These are phyloP conservation scores for Mycena latifolia DNA, from an alignment of 768 basidiomycete genomes.

Conservation along the genomic window DNA sequence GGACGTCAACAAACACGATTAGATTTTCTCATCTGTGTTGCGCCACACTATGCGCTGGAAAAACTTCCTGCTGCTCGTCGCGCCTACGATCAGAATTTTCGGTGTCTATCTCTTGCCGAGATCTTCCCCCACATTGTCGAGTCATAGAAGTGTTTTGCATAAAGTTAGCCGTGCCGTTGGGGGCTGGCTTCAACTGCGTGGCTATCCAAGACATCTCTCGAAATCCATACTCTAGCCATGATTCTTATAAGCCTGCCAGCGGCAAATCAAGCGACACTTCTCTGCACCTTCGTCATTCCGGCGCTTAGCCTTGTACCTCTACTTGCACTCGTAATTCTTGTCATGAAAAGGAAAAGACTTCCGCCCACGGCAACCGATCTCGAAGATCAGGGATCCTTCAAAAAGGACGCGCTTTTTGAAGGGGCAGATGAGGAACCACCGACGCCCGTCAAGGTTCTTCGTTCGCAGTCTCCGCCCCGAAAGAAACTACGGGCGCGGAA, in stretches of 20 bases:
- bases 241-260: constrained; percentile 22
- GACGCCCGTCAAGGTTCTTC: background rate
- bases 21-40: constrained; percentile 19
- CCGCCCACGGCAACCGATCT: constrained; percentile 2
- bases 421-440: background rate
- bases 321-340: constrained; percentile 28
- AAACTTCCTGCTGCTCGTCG: background rate
- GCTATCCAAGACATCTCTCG: background rate
- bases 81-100: constrained; percentile 4
- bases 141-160: constrained; percentile 10
- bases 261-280: constrained; percentile 11
- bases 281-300: constrained; percentile 11
- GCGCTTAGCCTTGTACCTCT: constrained; percentile 22
- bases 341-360: constrained; percentile 25
- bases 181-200: constrained; percentile 16
- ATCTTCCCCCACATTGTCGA: constrained; percentile 18
- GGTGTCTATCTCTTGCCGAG: constrained; percentile 44
- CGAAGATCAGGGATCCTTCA: constrained; percentile 14
- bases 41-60: constrained; percentile 16
- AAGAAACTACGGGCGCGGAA: constrained; percentile 28
- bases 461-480: constrained; percentile 9
- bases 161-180: background rate
- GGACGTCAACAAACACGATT: constrained; percentile 8
- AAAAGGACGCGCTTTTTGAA: background rate
- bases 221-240: constrained; percentile 2